Evolutionary conservation across 768 basidiomycete species (phyloP).

Genomic region (Amanita molliuscula): DNA sequence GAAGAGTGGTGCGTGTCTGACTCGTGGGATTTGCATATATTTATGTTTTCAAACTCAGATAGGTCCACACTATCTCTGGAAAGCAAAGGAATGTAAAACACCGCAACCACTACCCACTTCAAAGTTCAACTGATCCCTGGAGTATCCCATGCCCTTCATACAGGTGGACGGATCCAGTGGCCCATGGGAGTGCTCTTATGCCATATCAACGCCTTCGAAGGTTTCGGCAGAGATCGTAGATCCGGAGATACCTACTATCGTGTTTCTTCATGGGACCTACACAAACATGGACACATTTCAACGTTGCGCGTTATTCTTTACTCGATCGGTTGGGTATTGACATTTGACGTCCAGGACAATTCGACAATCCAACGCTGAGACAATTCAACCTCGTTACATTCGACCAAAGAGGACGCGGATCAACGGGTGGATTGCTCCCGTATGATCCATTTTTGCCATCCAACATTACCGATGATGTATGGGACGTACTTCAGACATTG

Average conservation of each 20-base stretch:
- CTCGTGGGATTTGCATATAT: too few species aligned
- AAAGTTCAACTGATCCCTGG: too few species aligned
- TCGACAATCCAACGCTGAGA: constrained; percentile 22
- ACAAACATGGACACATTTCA: constrained; percentile 20
- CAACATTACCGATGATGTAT: constrained; percentile 22
- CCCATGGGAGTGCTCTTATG: constrained; percentile 20
- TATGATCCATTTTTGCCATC: constrained; percentile 17
- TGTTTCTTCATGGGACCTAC: constrained; percentile 29
- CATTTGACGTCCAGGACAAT: constrained; percentile 20
- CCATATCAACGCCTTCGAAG: constrained; percentile 26
- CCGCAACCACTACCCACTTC: too few species aligned
- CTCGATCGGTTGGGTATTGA: not conserved
- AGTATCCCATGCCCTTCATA: constrained; percentile 19
- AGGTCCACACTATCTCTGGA: too few species aligned
- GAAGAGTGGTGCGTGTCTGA: too few species aligned
- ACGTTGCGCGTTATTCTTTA: constrained; percentile 18
- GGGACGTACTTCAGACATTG: constrained; percentile 23
- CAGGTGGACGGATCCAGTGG: constrained; percentile 20
- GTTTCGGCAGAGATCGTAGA: constrained; percentile 20
- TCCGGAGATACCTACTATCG: constrained; percentile 22
- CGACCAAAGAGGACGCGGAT: constrained; percentile 24
- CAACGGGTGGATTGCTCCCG: constrained; percentile 18
- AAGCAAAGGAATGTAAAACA: too few species aligned
- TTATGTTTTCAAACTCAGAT: too few species aligned
- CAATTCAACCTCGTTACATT: constrained; percentile 27